Evolutionary conservation across 2,329 filamentous ascomycete genomes (phyloP), one percentile per base, ranked within the genome.

Genomic region (Aciculosporium take): DNA sequence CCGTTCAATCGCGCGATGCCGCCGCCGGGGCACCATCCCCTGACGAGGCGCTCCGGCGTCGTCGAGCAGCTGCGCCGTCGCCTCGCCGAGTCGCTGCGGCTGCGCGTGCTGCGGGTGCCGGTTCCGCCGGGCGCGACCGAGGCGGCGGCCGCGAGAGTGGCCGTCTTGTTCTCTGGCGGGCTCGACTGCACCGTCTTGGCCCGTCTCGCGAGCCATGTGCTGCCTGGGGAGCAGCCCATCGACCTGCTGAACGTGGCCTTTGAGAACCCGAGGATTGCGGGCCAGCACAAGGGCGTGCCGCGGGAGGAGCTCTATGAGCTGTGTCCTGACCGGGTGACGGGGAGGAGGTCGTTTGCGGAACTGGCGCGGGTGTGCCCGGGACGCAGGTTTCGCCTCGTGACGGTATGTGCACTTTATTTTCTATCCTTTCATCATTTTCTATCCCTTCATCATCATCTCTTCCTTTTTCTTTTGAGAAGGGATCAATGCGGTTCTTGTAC

Each of bases 171-270:
- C 58, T 98, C 91, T 0, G 91, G 91, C 2, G 91, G 91, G 0
- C 71, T 98, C 6, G 91, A 98, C 58, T 96, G 91, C 56, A 89
- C 88, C 0, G 68, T 95, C 1, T 68, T 98, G 37, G 89, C 89
- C 18, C 76, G 87, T 33, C 62, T 96, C 20, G 69, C 74, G 9
- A 84, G 94, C 55, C 81, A 94, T 10, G 61, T 93, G 2, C 57
- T 96, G 2, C 82, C 84, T 0, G 12, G 56, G 0, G 61, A 69
- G 4, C 79, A 93, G 52, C 66, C 72, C 1, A 79, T 98, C 46
- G 91, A 96, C 55, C 68, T 98, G 7, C 71, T 98, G 48, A 98
- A 98, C 50, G 89, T 98, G 35, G 91, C 89, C 0, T 98, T 98
- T 53, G 85, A 98, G 59, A 98, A 98, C 49, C 89, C 88, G 0